Conservation (phyloP, 345 rosid genomes). For the Murraya paniculata region DNA sequence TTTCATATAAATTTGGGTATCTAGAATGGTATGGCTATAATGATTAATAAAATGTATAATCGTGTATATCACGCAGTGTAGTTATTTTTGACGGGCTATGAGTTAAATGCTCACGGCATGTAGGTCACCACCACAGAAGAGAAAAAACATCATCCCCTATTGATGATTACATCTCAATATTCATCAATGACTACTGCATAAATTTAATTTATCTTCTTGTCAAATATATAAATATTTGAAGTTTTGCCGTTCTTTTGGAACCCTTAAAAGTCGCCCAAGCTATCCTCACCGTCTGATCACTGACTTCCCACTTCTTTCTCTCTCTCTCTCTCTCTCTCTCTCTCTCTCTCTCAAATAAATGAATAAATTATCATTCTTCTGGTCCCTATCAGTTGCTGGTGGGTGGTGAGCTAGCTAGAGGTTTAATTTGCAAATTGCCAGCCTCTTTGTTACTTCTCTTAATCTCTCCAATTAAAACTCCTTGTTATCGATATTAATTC, state of each 20-base stretch:
- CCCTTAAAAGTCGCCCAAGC: slow-evolving; percentile 11
- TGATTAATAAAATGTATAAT: slow-evolving; percentile 5
- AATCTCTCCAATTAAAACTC: slow-evolving; percentile 9
- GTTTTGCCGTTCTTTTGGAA: neutral
- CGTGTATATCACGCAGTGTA: slow-evolving; percentile 34
- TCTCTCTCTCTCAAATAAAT: neutral
- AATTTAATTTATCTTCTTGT: neutral
- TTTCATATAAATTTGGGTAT: neutral
- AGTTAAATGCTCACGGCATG: neutral
- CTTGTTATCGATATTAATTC: slow-evolving; percentile 24
- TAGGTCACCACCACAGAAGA: slow-evolving; percentile 2
- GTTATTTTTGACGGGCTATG: neutral
- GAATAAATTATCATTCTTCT: slow-evolving; percentile 25
- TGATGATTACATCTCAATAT: neutral
- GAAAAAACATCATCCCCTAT: slow-evolving; percentile 7
- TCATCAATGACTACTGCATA: slow-evolving; percentile 2
- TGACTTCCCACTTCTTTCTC: slow-evolving; percentile 9
- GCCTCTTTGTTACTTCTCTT: slow-evolving; percentile 23
- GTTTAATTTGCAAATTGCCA: slow-evolving; percentile 12
- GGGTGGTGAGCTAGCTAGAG: slow-evolving; percentile 35
- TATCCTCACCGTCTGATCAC: slow-evolving; percentile 27
- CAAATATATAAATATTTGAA: neutral
- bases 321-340: neutral
- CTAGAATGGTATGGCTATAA: slow-evolving; percentile 3
- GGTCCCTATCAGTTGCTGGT: slow-evolving; percentile 78